Conservation (phyloP, 2,329 filamentous ascomycete genomes). For the Fusarium subtropicale region DNA sequence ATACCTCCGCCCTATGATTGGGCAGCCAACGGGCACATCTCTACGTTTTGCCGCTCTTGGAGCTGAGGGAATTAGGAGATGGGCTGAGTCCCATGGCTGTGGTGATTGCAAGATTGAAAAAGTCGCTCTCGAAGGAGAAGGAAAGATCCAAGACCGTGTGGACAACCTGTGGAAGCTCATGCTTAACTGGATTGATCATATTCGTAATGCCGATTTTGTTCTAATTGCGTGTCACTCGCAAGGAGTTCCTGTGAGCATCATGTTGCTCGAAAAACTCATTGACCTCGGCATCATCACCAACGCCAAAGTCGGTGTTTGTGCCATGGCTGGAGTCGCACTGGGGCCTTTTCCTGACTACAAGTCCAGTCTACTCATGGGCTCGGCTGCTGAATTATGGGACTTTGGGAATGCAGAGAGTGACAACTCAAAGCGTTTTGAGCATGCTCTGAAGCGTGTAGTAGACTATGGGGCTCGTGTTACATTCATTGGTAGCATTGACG, state of each 20-base stretch:
- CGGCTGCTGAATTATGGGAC: slow-evolving; percentile 94
- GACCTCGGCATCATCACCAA: slow-evolving; percentile 85
- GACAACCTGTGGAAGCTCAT: slow-evolving; percentile 94
- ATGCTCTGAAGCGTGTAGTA: slow-evolving; percentile 78
- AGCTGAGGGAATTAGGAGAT: slow-evolving; percentile 84
- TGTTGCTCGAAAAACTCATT: slow-evolving; percentile 92
- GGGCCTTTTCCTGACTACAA: slow-evolving; percentile 95
- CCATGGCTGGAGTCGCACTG: slow-evolving; percentile 89
- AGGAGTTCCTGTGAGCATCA: slow-evolving; percentile 92
- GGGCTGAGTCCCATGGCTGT: slow-evolving; percentile 80
- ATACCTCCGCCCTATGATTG: slow-evolving; percentile 88
- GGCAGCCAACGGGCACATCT: slow-evolving; percentile 95
- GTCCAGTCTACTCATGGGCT: slow-evolving; percentile 87
- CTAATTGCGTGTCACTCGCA: slow-evolving; percentile 95
- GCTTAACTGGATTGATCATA: slow-evolving; percentile 93
- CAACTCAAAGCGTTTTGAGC: slow-evolving; percentile 84
- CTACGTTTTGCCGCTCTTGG: slow-evolving; percentile 91
- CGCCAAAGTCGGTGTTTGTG: slow-evolving; percentile 86
- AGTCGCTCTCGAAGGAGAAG: slow-evolving; percentile 93
- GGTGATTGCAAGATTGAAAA: slow-evolving; percentile 87
- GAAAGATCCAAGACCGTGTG: slow-evolving; percentile 88
- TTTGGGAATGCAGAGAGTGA: slow-evolving; percentile 85
- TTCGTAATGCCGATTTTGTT: slow-evolving; percentile 88
- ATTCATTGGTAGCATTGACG: slow-evolving; percentile 94
- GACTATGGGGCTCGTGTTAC: slow-evolving; percentile 84